Evolutionary conservation across 106 monocot species (phyloP).

Genomic region (Dactylorhiza incarnata): DNA sequence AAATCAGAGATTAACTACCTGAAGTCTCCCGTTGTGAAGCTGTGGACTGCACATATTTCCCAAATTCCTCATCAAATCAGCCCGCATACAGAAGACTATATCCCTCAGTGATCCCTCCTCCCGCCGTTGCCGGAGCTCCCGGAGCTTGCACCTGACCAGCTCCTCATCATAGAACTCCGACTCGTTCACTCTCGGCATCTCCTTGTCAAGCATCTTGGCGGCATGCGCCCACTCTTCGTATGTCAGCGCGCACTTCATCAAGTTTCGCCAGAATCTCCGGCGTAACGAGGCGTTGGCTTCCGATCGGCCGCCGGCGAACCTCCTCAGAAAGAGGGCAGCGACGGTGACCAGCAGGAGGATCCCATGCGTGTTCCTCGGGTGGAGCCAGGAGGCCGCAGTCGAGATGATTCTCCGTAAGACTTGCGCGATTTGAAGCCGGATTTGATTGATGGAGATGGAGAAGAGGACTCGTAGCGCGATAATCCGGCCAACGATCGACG

Average conservation of each 20-base stretch:
- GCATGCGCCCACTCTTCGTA: conserved; percentile 79
- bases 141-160: conserved; percentile 58
- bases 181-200: conserved; percentile 37
- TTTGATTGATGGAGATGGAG: conserved; percentile 31
- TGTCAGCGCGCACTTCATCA: conserved; percentile 51
- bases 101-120: conserved; percentile 63
- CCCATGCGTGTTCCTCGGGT: conserved; percentile 63
- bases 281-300: conserved; percentile 44
- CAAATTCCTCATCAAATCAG: conserved; percentile 60
- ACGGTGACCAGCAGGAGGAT: conserved; percentile 43
- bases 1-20: conserved; percentile 25
- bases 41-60: conserved; percentile 77
- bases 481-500: conserved; percentile 51
- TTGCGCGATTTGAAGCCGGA: conserved; percentile 13
- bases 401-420: conserved; percentile 5
- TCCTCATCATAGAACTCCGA: conserved; percentile 65
- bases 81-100: conserved; percentile 71
- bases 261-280: conserved; percentile 56
- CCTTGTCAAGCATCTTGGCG: conserved; percentile 75
- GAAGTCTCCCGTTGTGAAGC: conserved; percentile 65
- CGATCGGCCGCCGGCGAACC: conserved; percentile 45
- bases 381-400: conserved; percentile 47
- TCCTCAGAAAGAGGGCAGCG: conserved; percentile 30
- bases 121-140: conserved; percentile 52
- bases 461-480: conserved; percentile 50